Evolutionary conservation across 371 early-diverging fungal genomes (phyloP), one percentile per base, ranked within the genome.

Genomic region (Mucor velutinosus): DNA sequence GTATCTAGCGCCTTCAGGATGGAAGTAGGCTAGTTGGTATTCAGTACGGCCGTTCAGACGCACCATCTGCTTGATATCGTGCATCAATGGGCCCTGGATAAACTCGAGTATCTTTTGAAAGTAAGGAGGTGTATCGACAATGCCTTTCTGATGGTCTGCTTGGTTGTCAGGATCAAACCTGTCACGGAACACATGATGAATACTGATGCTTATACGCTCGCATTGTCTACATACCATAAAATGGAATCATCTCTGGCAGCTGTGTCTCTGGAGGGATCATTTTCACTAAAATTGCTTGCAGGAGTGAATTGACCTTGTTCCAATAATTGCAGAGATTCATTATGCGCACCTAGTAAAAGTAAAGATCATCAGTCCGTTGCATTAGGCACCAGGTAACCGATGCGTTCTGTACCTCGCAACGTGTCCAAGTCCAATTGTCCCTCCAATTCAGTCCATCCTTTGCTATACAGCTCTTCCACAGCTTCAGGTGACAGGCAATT

Each of bases 181-280:
- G 11, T 21, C 53, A 29, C 21, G 29, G 43, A n/a, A 35, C 11
- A 14, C 25, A 29, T 41, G 0, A 29, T 58, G 15, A 37, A 35
- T 27, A 43, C 27, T 19, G 21, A 8, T 27, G 4, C n/a, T 3
- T 21, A 17, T 15, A 12, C 21, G 14, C 32, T 58, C 35, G 10
- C 37, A 0, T 41, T 5, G 17, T 41, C 8, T 35, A 12, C 37
- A 35, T 76, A 78, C 87, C 87, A 87, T 25, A 83, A 78, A 62
- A 86, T 87, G 23, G 80, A 74, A 65, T 90, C 90, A 55, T 86
- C 88, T 7, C 90, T 79, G 6, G 90, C 88, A 33, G 75, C 83
- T 1, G 77, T 72, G 45, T 90, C 90, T 55, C 88, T 71, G 67
- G 80, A 87, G 10, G 87, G 86, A 65, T 90, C 90, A 29, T 85